Conservation (phyloP, 208 protist species). For the Leishmania martiniquensis region DNA sequence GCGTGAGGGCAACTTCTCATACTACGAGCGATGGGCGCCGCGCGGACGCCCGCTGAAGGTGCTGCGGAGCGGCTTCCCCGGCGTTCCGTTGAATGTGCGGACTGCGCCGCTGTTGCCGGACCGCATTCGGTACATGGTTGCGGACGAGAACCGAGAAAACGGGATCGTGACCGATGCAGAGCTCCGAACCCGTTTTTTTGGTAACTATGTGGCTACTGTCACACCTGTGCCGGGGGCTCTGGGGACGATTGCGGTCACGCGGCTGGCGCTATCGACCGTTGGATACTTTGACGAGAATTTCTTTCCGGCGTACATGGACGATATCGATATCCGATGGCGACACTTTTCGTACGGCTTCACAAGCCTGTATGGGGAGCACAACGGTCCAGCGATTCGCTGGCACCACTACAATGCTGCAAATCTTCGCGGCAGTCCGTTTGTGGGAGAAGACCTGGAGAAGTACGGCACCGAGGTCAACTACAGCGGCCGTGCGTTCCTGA, state of each 20-base stretch:
- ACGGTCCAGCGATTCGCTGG: slow-evolving; percentile 3
- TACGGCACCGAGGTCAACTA: slow-evolving; percentile 34
- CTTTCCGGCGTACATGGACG: slow-evolving; percentile 49
- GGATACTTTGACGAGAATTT: slow-evolving; percentile 57
- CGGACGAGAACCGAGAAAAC: slow-evolving; percentile 20
- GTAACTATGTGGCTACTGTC: slow-evolving; percentile 29
- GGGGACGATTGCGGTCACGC: slow-evolving; percentile 31
- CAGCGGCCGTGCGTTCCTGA: slow-evolving; percentile 18
- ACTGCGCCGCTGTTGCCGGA: slow-evolving; percentile 43
- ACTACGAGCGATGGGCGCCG: slow-evolving; percentile 36
- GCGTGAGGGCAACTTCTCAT: slow-evolving; percentile 24
- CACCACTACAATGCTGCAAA: slow-evolving; percentile 36
- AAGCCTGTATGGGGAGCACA: neutral
- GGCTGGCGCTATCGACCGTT: slow-evolving; percentile 31
- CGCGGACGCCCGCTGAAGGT: slow-evolving; percentile 36
- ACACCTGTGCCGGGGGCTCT: slow-evolving; percentile 15
- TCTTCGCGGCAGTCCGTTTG: slow-evolving; percentile 18
- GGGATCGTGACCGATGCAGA: slow-evolving; percentile 1
- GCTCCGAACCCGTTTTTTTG: slow-evolving; percentile 27
- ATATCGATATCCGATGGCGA: slow-evolving; percentile 39
- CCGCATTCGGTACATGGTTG: slow-evolving; percentile 36
- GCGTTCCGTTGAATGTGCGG: slow-evolving; percentile 33
- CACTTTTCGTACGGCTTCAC: slow-evolving; percentile 13
- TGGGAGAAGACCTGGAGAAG: neutral
- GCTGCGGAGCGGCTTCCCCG: slow-evolving; percentile 35